Conservation (phyloP, 202 grass and related monocot species). For the Schoenoplectus triqueter region DNA sequence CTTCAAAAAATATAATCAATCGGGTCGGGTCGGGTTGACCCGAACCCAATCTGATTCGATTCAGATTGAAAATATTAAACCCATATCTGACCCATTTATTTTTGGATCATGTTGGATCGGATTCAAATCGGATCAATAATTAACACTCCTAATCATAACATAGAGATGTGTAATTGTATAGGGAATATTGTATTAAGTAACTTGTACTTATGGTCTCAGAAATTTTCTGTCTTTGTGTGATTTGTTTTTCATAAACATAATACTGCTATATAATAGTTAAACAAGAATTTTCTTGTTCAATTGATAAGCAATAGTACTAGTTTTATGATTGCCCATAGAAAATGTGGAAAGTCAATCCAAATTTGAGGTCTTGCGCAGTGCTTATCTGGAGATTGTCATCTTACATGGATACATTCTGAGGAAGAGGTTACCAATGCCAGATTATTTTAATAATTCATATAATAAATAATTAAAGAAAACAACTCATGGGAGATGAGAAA, state of each 20-base stretch:
- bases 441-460: neutral
- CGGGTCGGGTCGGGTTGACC: too few relatives aligned
- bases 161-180: conserved; percentile 38
- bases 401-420: neutral
- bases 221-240: neutral
- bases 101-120: too few relatives aligned
- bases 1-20: too few relatives aligned
- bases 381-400: neutral
- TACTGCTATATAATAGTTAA: neutral
- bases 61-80: too few relatives aligned
- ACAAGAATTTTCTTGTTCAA: conserved; percentile 1
- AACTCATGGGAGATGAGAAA: conserved; percentile 9
- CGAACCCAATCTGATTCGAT: too few relatives aligned
- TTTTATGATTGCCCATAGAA: neutral
- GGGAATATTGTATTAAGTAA: conserved; percentile 8
- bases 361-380: neutral
- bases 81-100: too few relatives aligned
- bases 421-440: neutral
- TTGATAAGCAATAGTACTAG: neutral
- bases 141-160: neutral
- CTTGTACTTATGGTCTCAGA: neutral
- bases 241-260: conserved; percentile 23
- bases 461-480: neutral
- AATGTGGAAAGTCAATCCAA: neutral
- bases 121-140: too few relatives aligned